phyloP scores from a whole-genome alignment of 257 asterid genomes.

The Apocynum venetum region DNA sequence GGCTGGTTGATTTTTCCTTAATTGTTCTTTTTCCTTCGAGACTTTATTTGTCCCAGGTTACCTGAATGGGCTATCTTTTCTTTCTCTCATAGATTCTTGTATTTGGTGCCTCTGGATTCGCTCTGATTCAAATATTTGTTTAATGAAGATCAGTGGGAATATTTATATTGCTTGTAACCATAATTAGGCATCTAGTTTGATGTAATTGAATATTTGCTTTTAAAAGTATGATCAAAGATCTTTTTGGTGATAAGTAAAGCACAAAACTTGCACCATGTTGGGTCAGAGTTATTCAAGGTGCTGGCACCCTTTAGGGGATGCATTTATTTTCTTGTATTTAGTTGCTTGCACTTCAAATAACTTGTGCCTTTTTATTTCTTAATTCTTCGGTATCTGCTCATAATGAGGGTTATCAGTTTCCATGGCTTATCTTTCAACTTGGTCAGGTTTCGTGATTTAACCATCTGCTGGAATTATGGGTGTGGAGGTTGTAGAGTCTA shows the following conservation, averaged over 20 bases:
- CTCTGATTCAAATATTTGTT: not conserved
- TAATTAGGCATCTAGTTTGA: not conserved
- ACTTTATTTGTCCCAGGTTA: not conserved
- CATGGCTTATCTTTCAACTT: not conserved
- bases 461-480: conserved; percentile 32
- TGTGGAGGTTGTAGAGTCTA: conserved; percentile 49
- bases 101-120: not conserved
- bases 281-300: not conserved
- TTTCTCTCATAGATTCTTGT: not conserved
- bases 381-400: not conserved
- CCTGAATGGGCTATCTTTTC: not conserved
- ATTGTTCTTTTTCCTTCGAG: not conserved
- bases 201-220: not conserved
- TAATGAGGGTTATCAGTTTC: not conserved
- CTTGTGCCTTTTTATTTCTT: not conserved
- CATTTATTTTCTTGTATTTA: conserved; percentile 5
- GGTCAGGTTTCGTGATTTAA: conserved; percentile 34
- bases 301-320: not conserved
- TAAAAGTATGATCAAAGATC: not conserved
- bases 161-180: not conserved
- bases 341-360: not conserved
- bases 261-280: not conserved
- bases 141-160: not conserved
- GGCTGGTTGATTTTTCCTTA: not conserved
- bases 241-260: not conserved